Base-by-base conservation (phyloP, 345 rosid genomes). In the Rubroshorea leprosula region DNA sequence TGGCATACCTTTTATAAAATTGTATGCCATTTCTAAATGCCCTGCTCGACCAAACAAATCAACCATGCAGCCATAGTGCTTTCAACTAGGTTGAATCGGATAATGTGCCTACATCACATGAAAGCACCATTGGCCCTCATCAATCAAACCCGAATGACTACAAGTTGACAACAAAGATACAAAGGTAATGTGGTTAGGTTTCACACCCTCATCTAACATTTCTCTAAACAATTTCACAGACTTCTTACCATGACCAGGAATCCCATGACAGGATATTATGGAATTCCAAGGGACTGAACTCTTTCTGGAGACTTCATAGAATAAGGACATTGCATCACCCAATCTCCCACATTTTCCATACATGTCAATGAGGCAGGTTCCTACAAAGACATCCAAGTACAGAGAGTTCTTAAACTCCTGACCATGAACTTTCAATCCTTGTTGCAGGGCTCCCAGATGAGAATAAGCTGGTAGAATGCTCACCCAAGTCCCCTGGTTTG, bases 41-140 rank as follows among this genome's bases (percentile, higher is more conserved):
- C 87, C 84, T 58, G 84, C 76, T 49, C 87, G 61, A 54, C 87
- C 82, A 54, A 65, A 77, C 70, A 82, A 71, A 71, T 82, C 87
- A 38, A 82, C 84, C 87, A 82, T 79, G 65, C 87, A 79, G 59
- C 87, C 78, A 57, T 70, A 82, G 27, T 82, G 87, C 67, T 75
- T 77, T 80, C 79, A 62, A 66, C 63, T 64, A 39, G 85, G 85
- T 68, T 51, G 43, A 25, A 82, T 66, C 14, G 81, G 68, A 10
- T 69, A n/a, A 75, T 31, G 67, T 66, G 46, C 69, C 60, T 69
- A 77, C 88, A 82, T 82, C 58, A 71, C 12, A 19, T 63, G 49
- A 66, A 79, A 82, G 58, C 77, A 82, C 79, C 76, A 60, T 29
- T 71, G 70, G 58, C 85, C 88, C 24, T 73, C 81, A 15, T 61